Evolutionary conservation across 2,329 filamentous ascomycete genomes (phyloP), one percentile per base, ranked within the genome.

Genomic region (Botrytis sinoallii): DNA sequence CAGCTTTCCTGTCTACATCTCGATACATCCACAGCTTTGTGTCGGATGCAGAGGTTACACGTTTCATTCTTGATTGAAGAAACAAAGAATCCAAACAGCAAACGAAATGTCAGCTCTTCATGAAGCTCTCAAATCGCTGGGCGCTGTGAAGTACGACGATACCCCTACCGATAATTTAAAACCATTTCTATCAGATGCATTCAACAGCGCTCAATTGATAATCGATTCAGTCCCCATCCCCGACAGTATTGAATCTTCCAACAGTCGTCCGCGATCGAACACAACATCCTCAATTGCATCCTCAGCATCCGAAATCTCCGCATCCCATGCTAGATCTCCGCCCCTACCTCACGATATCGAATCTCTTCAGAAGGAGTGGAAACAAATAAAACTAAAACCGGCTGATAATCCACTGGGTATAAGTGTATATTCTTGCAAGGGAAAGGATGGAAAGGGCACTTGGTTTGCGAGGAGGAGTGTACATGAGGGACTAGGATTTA

Each of bases 401-500:
- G 90, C 87, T 77, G 91, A 95, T 32, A 96, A 97, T 79, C 92
- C 93, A 0, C 85, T 93, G 14, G 90, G 87, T 0, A 90, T 98
- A 75, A 87, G 86, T 72, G 90, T 98, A 38, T 97, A 92, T 84
- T 97, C 97, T 82, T 86, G 96, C 74, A 84, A 87, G 0, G 89
- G 91, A 3, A 91, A 93, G 78, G 95, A 98, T 82, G 90, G 93
- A 55, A 91, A 91, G 76, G 95, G 95, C 3, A 87, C 92, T 12
- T 98, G 95, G 95, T 98, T 98, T 82, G 93, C 93, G 38, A 86
- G 95, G 72, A 86, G 92, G 67, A 97, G 94, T 80, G 86, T 97
- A 32, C 94, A 98, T 79, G 90, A 92, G 78, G 93, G 91, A 0
- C 81, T 97, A 32, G 86, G 90, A 0, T 97, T 97, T 81, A 87